These are phyloP conservation scores for Flaveria bidentis DNA, from an alignment of 129 eudicot genomes.

Conservation along the genomic window DNA sequence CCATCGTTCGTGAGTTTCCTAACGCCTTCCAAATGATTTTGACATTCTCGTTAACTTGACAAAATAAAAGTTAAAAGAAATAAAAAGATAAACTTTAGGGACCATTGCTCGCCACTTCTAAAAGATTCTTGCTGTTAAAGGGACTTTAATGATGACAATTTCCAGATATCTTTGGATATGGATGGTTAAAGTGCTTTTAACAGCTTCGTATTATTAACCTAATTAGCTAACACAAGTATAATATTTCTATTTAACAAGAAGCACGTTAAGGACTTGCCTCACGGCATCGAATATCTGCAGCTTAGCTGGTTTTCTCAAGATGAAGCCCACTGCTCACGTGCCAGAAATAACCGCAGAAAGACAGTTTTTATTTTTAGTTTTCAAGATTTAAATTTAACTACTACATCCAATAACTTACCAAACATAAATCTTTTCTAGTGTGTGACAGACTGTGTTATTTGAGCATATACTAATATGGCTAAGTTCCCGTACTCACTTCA, in stretches of 20 bases:
- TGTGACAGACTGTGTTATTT: slow-evolving; percentile 2
- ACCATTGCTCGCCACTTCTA: slow-evolving; percentile 29
- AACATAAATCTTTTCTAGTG: neutral
- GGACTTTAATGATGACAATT: neutral
- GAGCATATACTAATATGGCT: slow-evolving; percentile 5
- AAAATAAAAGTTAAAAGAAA: slow-evolving; percentile 5
- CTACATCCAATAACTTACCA: neutral
- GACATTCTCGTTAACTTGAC: slow-evolving; percentile 20
- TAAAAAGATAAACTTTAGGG: slow-evolving; percentile 9
- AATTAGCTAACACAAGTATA: neutral
- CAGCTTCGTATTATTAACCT: neutral
- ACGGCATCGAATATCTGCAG: slow-evolving; percentile 51
- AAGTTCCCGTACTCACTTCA: slow-evolving; percentile 36
- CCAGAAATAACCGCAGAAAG: slow-evolving; percentile 48
- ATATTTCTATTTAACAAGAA: neutral
- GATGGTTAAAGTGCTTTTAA: neutral
- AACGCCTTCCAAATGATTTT: neutral
- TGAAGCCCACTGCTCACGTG: slow-evolving; percentile 54
- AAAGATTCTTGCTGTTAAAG: slow-evolving; percentile 25
- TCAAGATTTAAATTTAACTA: slow-evolving; percentile 3
- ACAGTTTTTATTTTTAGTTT: neutral
- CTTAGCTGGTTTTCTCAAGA: slow-evolving; percentile 63
- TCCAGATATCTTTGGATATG: too few relatives aligned
- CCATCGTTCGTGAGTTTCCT: slow-evolving; percentile 10
- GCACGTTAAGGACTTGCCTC: slow-evolving; percentile 41